These are phyloP conservation scores for Fusarium sp. DNA, from an alignment of 2,329 filamentous ascomycete genomes.

Conservation along the genomic window DNA sequence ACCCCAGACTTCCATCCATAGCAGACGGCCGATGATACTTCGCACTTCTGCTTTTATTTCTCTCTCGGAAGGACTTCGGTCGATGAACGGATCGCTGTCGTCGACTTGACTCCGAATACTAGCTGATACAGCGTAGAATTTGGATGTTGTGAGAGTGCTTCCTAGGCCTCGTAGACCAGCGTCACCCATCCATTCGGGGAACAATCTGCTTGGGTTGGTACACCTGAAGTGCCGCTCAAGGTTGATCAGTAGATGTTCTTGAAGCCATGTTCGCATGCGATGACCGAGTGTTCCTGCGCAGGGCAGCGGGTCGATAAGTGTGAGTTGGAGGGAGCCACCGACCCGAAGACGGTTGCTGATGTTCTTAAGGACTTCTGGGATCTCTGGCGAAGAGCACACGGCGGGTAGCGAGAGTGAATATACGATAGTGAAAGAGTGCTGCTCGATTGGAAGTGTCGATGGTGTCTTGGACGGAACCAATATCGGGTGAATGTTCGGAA, in stretches of 20 bases:
- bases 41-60: constrained; percentile 61
- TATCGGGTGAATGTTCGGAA: constrained; percentile 57
- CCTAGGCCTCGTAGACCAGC: constrained; percentile 63
- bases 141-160: constrained; percentile 62
- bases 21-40: constrained; percentile 65
- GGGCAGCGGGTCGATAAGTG: constrained; percentile 73
- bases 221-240: constrained; percentile 70
- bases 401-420: constrained; percentile 69
- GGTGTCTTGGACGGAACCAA: constrained; percentile 55
- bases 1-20: constrained; percentile 74
- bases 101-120: constrained; percentile 42
- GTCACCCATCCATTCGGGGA: constrained; percentile 70
- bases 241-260: constrained; percentile 69
- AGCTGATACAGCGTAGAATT: constrained; percentile 60
- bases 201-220: constrained; percentile 67
- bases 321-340: constrained; percentile 68
- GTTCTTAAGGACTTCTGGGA: constrained; percentile 67
- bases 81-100: constrained; percentile 42
- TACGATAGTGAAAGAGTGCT: constrained; percentile 61
- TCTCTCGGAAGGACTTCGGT: constrained; percentile 42
- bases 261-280: constrained; percentile 70
- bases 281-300: constrained; percentile 68
- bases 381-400: constrained; percentile 66
- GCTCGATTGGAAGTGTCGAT: constrained; percentile 54
- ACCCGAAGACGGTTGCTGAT: constrained; percentile 68